Conservation (phyloP, 805 yeast species). For the Zygoascus bituminiphila region DNA sequence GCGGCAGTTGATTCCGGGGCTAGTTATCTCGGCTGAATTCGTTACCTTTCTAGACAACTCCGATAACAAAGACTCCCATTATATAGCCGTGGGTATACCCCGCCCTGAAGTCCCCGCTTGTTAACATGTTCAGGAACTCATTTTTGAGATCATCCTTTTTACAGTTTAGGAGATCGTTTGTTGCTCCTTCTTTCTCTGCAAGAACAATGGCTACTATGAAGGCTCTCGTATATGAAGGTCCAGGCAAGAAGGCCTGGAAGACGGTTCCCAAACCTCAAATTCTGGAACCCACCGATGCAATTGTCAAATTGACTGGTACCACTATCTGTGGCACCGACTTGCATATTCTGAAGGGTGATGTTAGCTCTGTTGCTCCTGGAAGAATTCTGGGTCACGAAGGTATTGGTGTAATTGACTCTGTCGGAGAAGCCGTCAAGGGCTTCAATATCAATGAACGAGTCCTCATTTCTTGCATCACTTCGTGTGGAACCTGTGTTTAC, state of each 20-base stretch:
- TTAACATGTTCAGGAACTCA: background rate
- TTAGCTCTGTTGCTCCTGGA: conserved; percentile 63
- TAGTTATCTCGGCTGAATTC: too few relatives aligned
- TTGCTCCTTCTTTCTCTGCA: background rate
- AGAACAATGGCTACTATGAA: conserved; percentile 30
- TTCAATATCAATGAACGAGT: conserved; percentile 83
- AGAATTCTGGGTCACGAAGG: conserved; percentile 97
- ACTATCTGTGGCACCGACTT: conserved; percentile 86
- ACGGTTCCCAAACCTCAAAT: conserved; percentile 58
- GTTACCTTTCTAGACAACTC: too few relatives aligned
- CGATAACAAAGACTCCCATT: too few relatives aligned
- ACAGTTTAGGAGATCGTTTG: background rate
- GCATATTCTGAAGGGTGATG: conserved; percentile 64
- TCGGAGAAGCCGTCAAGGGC: conserved; percentile 83
- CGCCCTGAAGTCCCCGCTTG: too few relatives aligned
- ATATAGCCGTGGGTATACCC: too few relatives aligned
- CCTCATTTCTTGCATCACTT: conserved; percentile 67
- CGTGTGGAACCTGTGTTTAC: conserved; percentile 53
- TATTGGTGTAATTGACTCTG: conserved; percentile 88
- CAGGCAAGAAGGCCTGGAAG: conserved; percentile 34
- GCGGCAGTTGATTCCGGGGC: too few relatives aligned
- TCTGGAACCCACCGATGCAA: conserved; percentile 55
- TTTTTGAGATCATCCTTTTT: background rate
- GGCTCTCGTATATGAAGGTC: conserved; percentile 41
- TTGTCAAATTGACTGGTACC: conserved; percentile 66